These are phyloP conservation scores for Lyophyllum shimeji DNA, from an alignment of 768 basidiomycete species.

Conservation along the genomic window DNA sequence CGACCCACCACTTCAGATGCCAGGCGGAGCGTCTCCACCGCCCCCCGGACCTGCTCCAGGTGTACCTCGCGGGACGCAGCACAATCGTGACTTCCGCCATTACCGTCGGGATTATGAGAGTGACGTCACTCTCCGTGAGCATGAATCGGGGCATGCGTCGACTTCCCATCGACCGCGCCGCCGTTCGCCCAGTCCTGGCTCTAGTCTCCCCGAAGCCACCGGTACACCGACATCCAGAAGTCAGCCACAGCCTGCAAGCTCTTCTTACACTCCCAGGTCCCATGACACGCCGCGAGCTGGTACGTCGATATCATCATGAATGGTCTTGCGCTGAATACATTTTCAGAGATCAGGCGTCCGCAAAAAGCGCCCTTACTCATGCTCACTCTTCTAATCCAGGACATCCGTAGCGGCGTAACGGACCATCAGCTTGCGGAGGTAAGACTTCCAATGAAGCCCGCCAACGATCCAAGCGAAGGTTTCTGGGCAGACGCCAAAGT, in stretches of 20 bases:
- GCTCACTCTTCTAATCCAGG: slow-evolving; percentile 69
- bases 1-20: background rate
- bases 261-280: background rate
- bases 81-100: slow-evolving; percentile 14
- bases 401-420: slow-evolving; percentile 48
- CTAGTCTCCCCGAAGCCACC: background rate
- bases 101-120: slow-evolving; percentile 35
- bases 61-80: slow-evolving; percentile 7
- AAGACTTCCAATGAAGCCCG: slow-evolving; percentile 50
- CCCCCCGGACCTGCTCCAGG: background rate
- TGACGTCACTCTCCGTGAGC: slow-evolving; percentile 2
- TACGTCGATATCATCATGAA: background rate
- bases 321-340: background rate
- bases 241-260: background rate
- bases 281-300: slow-evolving; percentile 10
- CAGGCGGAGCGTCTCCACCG: background rate
- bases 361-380: slow-evolving; percentile 38
- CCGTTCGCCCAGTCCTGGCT: background rate
- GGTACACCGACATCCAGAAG: background rate
- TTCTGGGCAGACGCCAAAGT: slow-evolving; percentile 75
- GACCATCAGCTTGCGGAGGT: slow-evolving; percentile 70
- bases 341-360: slow-evolving; percentile 12
- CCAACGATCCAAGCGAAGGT: slow-evolving; percentile 50
- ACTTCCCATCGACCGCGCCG: background rate
- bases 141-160: background rate